phyloP scores from a whole-genome alignment of 2,329 filamentous ascomycete genomes.

The Epichloe elymi region DNA sequence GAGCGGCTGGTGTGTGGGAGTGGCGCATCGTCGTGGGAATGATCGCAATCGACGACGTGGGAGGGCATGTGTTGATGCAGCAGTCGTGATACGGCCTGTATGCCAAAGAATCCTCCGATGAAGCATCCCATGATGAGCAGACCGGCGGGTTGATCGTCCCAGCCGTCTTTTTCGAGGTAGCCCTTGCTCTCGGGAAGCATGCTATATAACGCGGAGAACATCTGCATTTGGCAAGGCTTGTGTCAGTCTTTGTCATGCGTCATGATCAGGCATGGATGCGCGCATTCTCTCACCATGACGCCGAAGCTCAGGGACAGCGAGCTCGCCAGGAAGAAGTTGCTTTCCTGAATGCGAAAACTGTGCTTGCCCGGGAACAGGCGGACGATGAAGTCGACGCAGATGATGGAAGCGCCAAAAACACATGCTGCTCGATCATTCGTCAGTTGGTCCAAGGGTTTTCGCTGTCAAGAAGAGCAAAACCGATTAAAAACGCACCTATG shows the following conservation, averaged over 20 bases:
- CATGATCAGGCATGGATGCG: not conserved
- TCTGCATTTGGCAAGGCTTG: conserved; percentile 32
- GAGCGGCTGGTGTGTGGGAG: conserved; percentile 14
- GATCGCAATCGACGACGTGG: conserved; percentile 69
- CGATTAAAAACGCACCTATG: conserved; percentile 37
- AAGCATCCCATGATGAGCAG: conserved; percentile 59
- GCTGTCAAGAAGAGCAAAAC: not conserved
- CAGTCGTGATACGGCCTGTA: conserved; percentile 58
- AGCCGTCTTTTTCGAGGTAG: conserved; percentile 60
- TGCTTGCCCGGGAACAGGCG: conserved; percentile 58
- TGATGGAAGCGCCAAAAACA: conserved; percentile 65
- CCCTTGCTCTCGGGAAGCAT: conserved; percentile 80
- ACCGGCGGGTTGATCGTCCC: conserved; percentile 52
- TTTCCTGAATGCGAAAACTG: conserved; percentile 79
- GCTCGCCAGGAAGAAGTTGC: conserved; percentile 72
- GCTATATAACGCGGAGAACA: conserved; percentile 83
- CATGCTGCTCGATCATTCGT: conserved; percentile 34
- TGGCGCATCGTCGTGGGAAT: conserved; percentile 48
- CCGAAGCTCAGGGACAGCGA: conserved; percentile 90
- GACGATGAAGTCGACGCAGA: conserved; percentile 73
- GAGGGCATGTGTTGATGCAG: conserved; percentile 65
- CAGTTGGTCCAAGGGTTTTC: conserved; percentile 8
- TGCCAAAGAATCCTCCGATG: conserved; percentile 58
- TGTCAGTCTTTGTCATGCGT: not conserved
- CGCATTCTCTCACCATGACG: conserved; percentile 59